Evolutionary conservation across 805 yeast species (phyloP).

Genomic region (Dipodascopsis uninucleata): DNA sequence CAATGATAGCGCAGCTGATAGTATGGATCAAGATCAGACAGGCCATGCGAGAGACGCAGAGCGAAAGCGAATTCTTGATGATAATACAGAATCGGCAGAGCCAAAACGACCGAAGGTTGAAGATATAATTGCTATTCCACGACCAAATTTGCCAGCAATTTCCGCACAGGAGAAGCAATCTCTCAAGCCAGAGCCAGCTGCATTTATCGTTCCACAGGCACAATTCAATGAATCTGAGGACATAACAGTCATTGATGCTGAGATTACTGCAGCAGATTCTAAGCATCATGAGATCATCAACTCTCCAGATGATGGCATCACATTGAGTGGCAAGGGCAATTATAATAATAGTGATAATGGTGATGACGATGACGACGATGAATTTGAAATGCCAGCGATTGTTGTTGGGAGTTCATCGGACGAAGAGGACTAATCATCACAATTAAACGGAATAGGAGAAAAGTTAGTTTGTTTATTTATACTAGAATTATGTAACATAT

Average conservation of each 20-base stretch:
- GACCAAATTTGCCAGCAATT: too few species aligned
- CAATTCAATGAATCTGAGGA: neutral
- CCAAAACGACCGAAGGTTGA: constrained; percentile 8
- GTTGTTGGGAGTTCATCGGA: constrained; percentile 16
- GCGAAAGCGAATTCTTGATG: too few species aligned
- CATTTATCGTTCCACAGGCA: neutral
- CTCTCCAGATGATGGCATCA: neutral
- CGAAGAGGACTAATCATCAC: constrained; percentile 11
- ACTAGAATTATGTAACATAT: too few species aligned
- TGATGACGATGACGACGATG: constrained; percentile 20
- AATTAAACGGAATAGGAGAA: neutral
- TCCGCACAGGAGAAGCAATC: too few species aligned
- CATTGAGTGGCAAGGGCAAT: neutral
- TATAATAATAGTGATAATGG: neutral
- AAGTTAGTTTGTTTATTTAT: too few species aligned
- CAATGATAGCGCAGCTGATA: constrained; percentile 34
- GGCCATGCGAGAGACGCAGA: constrained; percentile 2
- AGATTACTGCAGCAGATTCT: neutral
- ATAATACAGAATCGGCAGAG: neutral
- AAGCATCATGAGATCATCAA: too few species aligned
- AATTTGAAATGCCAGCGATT: constrained; percentile 26
- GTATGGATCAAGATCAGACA: constrained; percentile 8
- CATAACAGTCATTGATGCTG: too few species aligned
- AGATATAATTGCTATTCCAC: constrained; percentile 1
- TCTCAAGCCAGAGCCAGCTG: too few species aligned